Base-by-base conservation (phyloP, 805 yeast species). In the Lachancea dasiensis region DNA sequence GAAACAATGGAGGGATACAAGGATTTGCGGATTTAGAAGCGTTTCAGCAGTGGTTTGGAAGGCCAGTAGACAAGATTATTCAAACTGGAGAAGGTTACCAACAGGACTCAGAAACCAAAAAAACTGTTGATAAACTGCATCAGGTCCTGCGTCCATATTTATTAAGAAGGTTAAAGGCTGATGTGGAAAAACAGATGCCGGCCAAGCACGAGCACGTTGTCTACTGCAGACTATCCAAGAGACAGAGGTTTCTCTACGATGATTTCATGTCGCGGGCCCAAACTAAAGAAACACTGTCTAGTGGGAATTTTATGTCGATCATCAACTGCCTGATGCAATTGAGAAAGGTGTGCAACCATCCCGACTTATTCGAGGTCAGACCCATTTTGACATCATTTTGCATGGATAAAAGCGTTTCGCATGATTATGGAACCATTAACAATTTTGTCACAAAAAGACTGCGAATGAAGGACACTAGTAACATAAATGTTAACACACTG, bases 121-220 rank as follows among this genome's bases (percentile, higher is more conserved):
- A 78, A 44, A 89, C 97, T 0, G 95, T 92, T 21, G 68, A 84
- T 9, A 83, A 94, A 54, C 69, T 92, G 38, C 99, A 92, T 62
- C 95, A 86, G 58, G 95, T 92, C 15, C 66, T 92, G 48, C 75
- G 98, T 46, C 99, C 99, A 0, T 92, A 90, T 53, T 65, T 92
- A 27, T 66, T 92, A 43, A 77, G 99, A 58, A 78, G 99, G 47
- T 72, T 92, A 54, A 92, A 92, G 58, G 86, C 85, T 15, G 99
- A 92, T 61, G 99, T 92, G 10, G 99, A 92, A 52, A 87, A 90
- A 54, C 98, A 92, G 61, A 92, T 92, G 98, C 99, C 99, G 1
- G 96, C 84, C 0, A 92, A 92, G 55, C 85, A 87, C 59, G 99
- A 92, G 58, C 99, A 92, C 59, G 80, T 92, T 41, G 79, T 92